These are phyloP conservation scores for Arabidopsis suecica DNA, from an alignment of 345 rosid species.

Conservation along the genomic window DNA sequence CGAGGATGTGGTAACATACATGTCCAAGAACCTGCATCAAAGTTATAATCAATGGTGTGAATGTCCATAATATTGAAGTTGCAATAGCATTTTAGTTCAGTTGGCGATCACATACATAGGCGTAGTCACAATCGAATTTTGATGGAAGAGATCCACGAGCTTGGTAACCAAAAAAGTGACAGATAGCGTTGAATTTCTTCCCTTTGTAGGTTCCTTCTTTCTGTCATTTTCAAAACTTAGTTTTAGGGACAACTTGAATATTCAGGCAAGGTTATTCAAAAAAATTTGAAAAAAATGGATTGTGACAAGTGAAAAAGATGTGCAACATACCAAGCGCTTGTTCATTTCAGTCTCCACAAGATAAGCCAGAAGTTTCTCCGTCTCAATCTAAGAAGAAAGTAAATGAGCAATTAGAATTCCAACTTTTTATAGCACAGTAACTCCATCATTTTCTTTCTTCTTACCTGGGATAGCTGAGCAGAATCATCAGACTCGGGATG, in stretches of 20 bases:
- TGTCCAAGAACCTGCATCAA: conserved; percentile 83
- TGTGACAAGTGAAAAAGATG: background rate
- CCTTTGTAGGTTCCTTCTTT: conserved; percentile 89
- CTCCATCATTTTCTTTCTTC: conserved; percentile 9
- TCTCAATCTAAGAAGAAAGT: conserved; percentile 71
- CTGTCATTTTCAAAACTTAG: conserved; percentile 50
- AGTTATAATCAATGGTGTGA: conserved; percentile 12
- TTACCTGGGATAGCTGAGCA: conserved; percentile 97
- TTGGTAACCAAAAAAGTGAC: conserved; percentile 98
- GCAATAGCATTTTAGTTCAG: conserved; percentile 29
- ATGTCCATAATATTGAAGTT: background rate
- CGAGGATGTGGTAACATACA: conserved; percentile 87
- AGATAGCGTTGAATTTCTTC: conserved; percentile 91
- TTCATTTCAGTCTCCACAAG: conserved; percentile 94
- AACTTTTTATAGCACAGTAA: background rate
- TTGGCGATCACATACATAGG: conserved; percentile 63
- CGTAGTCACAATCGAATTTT: conserved; percentile 95
- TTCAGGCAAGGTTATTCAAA: background rate
- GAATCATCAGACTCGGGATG: conserved; percentile 97
- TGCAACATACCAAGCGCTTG: conserved; percentile 66
- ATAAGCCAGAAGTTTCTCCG: conserved; percentile 94
- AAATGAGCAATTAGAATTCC: conserved; percentile 36
- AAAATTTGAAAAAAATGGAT: background rate
- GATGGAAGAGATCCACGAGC: conserved; percentile 99
- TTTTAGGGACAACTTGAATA: background rate